Evolutionary conservation across 371 early-diverging fungal genomes (phyloP).

Genomic region (Apophysomyces ossiformis): DNA sequence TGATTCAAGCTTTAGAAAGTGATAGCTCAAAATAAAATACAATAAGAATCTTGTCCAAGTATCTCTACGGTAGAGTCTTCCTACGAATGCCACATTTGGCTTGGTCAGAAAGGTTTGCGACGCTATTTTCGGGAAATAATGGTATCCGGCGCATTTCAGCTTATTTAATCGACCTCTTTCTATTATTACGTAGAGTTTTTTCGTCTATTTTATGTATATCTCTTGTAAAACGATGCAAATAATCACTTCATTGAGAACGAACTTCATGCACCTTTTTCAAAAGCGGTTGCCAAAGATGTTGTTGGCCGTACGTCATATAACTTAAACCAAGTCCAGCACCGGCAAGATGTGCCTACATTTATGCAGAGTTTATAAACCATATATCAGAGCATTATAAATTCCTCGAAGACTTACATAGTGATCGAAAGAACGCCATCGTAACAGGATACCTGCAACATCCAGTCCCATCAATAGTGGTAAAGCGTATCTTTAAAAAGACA

Average conservation of each 20-base stretch:
- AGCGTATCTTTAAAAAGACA: constrained; percentile 23
- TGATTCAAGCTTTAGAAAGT: no score
- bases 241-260: background rate
- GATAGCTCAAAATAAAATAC: no score
- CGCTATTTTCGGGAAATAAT: no score
- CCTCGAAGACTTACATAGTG: constrained; percentile 49
- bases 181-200: no score
- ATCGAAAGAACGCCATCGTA: constrained; percentile 56
- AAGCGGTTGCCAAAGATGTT: constrained; percentile 40
- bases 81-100: no score
- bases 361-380: background rate
- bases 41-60: no score
- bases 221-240: background rate
- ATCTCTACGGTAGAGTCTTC: no score
- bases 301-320: constrained; percentile 43
- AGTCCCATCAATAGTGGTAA: constrained; percentile 52
- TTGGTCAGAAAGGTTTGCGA: no score
- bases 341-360: constrained; percentile 49
- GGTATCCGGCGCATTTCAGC: no score
- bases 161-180: no score
- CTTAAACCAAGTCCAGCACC: constrained; percentile 46
- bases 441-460: constrained; percentile 52
- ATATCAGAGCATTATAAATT: no score
- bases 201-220: no score
- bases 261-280: constrained; percentile 8